phyloP scores from a whole-genome alignment of 345 rosid genomes.

The Physaria fendleri region DNA sequence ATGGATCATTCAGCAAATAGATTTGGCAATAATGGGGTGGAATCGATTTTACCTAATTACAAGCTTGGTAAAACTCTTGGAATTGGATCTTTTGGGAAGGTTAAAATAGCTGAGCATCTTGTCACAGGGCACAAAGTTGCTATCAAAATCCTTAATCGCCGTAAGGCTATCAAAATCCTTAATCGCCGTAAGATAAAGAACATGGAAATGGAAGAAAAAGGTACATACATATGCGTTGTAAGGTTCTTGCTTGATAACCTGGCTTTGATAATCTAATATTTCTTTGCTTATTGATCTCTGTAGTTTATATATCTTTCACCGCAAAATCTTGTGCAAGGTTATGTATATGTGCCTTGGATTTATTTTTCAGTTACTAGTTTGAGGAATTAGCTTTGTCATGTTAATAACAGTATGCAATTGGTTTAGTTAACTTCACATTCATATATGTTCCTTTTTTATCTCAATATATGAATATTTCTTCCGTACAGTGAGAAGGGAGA shows the following conservation, averaged over 20 bases:
- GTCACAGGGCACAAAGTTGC: slow-evolving; percentile 89
- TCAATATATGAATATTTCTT: neutral
- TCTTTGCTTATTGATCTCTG: neutral
- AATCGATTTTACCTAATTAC: slow-evolving; percentile 54
- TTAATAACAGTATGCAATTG: neutral
- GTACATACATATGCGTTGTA: slow-evolving; percentile 25
- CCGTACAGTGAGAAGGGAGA: slow-evolving; percentile 78
- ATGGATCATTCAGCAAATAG: slow-evolving; percentile 55
- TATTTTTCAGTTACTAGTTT: neutral
- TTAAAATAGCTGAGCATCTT: slow-evolving; percentile 82
- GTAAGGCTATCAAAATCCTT: slow-evolving; percentile 89
- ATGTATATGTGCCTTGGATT: neutral
- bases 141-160: slow-evolving; percentile 86
- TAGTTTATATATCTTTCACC: too few relatives aligned
- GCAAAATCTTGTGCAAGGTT: neutral
- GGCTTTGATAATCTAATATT: neutral
- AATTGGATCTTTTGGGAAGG: slow-evolving; percentile 91
- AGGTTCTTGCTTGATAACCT: neutral
- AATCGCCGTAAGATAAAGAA: slow-evolving; percentile 75
- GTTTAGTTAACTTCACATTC: too few relatives aligned
- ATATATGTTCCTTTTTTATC: neutral
- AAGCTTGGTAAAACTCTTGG: slow-evolving; percentile 85
- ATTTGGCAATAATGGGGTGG: slow-evolving; percentile 45
- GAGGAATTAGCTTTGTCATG: too few relatives aligned
- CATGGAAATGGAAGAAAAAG: slow-evolving; percentile 93